Evolutionary conservation across 2,329 filamentous ascomycete genomes (phyloP), one percentile per base, ranked within the genome.

Genomic region (Phoma herbarum): DNA sequence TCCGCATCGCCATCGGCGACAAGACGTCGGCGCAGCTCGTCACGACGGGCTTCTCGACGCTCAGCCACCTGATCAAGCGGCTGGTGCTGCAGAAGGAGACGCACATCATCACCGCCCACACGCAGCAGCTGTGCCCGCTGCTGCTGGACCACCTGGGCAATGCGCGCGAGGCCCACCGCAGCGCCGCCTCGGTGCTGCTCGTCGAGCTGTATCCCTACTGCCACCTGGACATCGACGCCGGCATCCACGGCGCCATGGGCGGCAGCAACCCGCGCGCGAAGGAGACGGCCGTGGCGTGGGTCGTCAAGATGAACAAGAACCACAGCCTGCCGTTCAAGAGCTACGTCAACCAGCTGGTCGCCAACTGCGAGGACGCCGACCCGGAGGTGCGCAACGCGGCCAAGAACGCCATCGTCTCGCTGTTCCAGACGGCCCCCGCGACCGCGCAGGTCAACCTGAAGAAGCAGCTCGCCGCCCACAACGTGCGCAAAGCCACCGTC

Each of bases 361-460:
- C 92, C 53, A 85, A 95, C 65, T 84, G 97, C 41, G 94, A 97
- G 78, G 93, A 97, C 76, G 90, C 93, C 10, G 94, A 97, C 75
- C 90, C 90, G 48, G 89, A 88, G 77, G 93, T 97, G 64, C 88
- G 94, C 75, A 93, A 97, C 70, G 85, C 86, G 35, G 92, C 93
- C 61, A 96, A 95, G 79, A 82, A 82, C 54, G 90, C 91, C 1
- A 88, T 97, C 47, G 90, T 97, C 59, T 91, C 95, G 63, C 84
- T 98, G 29, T 97, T 97, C 79, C 86, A 84, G 90, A 88, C 86
- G 70, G 93, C 92, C 0, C 90, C 93, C 16, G 89, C 90, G 64
- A 84, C 88, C 56, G 94, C 93, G 48, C 96, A 97, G 76, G 90
- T 90, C 2, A 93, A 97, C 71, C 81, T 98, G 31, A 95, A 95